Percentiles rank a stretch among this genome's conserved stretches.
phyloP scores from a whole-genome alignment of 2,329 filamentous ascomycete genomes.

The Knoxdaviesia proteae region DNA sequence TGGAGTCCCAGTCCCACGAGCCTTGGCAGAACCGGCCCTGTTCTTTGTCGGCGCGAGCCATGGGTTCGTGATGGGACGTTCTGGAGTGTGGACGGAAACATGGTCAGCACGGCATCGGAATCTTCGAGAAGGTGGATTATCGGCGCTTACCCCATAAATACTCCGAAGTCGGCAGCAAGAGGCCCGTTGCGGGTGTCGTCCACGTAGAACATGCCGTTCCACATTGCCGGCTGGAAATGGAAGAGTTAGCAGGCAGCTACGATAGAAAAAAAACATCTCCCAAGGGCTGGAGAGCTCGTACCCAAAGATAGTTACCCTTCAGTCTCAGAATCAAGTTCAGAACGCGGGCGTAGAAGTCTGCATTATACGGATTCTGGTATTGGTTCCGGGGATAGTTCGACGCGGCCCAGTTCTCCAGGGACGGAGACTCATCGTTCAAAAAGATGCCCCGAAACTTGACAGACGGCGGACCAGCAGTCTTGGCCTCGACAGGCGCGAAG shows the following conservation, averaged over 20 bases:
- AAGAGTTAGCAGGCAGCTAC: too few relatives aligned
- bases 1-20: conserved; percentile 38
- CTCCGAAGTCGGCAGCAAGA: conserved; percentile 39
- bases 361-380: conserved; percentile 19
- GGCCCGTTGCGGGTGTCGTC: conserved; percentile 37
- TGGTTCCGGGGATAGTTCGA: conserved; percentile 11
- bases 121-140: too few relatives aligned
- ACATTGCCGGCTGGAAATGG: conserved; percentile 30
- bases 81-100: conserved; percentile 11
- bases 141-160: conserved; percentile 23
- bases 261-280: too few relatives aligned
- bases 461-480: conserved; percentile 28
- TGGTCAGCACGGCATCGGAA: too few relatives aligned
- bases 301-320: conserved; percentile 42
- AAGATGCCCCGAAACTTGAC: conserved; percentile 41
- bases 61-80: conserved; percentile 44
- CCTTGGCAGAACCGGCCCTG: conserved; percentile 22
- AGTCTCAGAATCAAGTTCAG: conserved; percentile 42
- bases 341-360: conserved; percentile 37
- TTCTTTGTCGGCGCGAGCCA: conserved; percentile 35
- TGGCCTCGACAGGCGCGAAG: conserved; percentile 24
- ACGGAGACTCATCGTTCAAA: conserved; percentile 41
- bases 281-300: too few relatives aligned
- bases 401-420: conserved; percentile 28
- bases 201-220: conserved; percentile 36